phyloP scores from a whole-genome alignment of 2,329 filamentous ascomycete species.

The Colletotrichum higginsianum region DNA sequence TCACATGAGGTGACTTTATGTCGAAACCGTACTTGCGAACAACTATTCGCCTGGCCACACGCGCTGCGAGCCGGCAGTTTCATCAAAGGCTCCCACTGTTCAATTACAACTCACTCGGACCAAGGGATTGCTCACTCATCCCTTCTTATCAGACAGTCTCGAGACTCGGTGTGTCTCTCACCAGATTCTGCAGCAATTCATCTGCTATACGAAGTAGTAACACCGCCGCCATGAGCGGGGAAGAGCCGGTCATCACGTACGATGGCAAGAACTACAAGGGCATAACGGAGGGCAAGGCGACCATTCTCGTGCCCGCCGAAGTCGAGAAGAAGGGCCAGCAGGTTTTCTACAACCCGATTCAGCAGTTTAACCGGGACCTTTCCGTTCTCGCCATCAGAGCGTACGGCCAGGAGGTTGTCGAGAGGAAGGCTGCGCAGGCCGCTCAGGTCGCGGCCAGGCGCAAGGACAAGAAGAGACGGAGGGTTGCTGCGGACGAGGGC shows the following conservation, averaged over 20 bases:
- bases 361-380: conserved; percentile 98
- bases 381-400: conserved; percentile 93
- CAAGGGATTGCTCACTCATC: neutral
- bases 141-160: conserved; percentile 1
- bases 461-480: conserved; percentile 56
- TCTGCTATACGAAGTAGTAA: neutral
- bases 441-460: conserved; percentile 52
- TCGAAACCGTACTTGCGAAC: conserved; percentile 18
- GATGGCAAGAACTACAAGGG: conserved; percentile 67
- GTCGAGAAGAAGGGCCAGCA: conserved; percentile 68
- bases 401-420: conserved; percentile 79
- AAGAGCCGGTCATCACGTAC: conserved; percentile 53
- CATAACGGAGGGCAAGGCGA: conserved; percentile 70
- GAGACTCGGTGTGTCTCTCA: conserved; percentile 5
- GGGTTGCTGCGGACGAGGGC: conserved; percentile 65
- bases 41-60: conserved; percentile 31
- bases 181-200: conserved; percentile 24
- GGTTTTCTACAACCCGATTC: conserved; percentile 99
- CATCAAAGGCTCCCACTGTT: neutral
- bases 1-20: conserved; percentile 29
- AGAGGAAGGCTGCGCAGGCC: conserved; percentile 59
- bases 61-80: conserved; percentile 24
- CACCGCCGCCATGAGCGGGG: conserved; percentile 48
- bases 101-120: neutral
- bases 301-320: conserved; percentile 67